Base-by-base conservation (phyloP, 1,284 basidiomycete species). In the Rhodotorula sp. region DNA sequence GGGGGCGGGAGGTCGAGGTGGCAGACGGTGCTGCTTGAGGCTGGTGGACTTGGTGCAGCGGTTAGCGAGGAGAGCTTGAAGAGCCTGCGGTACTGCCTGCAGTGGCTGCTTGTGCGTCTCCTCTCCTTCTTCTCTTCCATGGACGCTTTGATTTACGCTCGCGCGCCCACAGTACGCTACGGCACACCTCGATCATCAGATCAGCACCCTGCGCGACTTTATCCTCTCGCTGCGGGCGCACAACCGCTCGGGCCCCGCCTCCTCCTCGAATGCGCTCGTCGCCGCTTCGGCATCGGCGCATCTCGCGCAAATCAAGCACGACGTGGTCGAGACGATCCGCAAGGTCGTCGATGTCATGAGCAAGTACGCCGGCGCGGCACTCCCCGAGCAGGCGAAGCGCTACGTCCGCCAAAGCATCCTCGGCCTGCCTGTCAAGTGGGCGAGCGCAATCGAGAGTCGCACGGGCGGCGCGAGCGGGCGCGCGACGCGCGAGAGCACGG, bases 1-100 rank as follows among this genome's bases (percentile, higher is more conserved):
- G 61, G 66, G 3, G 64, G 64, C 4, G 86, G 85, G 29, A 87
- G 90, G 37, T 90, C 89, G 78, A 84, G 90, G 59, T 94, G 91
- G 92, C 91, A 93, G 75, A 87, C 89, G 0, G 86, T 95, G 66
- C 83, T 96, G 50, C 85, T 91, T 29, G 92, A 94, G 81, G 92
- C 92, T 2, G 92, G 83, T 51, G 93, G 93, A 0, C 85, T 96
- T 44, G 88, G 91, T 68, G 91, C 91, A 0, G 92, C 92, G 5
- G 85, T 94, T 66, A 93, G 91, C 80, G 91, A 94, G 76, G 93
- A 95, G 81, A 92, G 89, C 79, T 91, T 95, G 90, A 86, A 91
- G 73, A 85, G 89, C 65, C 82, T 96, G 61, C 89, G 90, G 80
- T 95, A 94, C 80, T 94, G 91, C 82, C 81, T 95, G 48, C 88